A percentile compares a stretch with the other conserved stretches of the same genome.
phyloP scores from a whole-genome alignment of 306 rosid genomes.

The Begonia masoniana region DNA sequence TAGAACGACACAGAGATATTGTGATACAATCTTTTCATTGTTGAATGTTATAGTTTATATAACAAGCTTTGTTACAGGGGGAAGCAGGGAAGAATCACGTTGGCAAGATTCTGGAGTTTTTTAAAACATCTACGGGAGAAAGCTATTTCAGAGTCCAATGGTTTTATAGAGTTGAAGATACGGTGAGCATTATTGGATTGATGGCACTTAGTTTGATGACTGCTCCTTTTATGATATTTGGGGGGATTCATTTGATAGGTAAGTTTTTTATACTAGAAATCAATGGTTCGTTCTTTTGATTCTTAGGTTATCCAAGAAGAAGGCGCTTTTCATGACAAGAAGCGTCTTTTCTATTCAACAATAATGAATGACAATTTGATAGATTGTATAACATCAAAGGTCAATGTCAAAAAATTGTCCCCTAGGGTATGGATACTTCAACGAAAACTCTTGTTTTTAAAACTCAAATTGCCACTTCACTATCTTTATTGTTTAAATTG shows the following conservation, averaged over 20 bases:
- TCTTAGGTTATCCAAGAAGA: slow-evolving; percentile 57
- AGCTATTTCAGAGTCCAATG: slow-evolving; percentile 81
- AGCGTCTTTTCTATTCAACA: slow-evolving; percentile 81
- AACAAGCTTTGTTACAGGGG: slow-evolving; percentile 45
- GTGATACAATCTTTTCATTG: too few species aligned
- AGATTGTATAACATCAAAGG: slow-evolving; percentile 70
- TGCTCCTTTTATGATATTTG: too few species aligned
- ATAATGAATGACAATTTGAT: slow-evolving; percentile 78
- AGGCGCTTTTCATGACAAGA: slow-evolving; percentile 72
- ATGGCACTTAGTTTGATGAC: background rate
- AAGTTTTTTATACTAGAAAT: background rate
- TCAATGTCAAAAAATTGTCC: slow-evolving; percentile 32
- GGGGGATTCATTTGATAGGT: background rate
- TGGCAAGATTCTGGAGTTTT: slow-evolving; percentile 82
- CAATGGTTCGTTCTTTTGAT: slow-evolving; percentile 9
- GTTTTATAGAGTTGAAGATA: slow-evolving; percentile 87
- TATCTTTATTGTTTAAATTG: background rate
- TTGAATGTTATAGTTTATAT: slow-evolving; percentile 14
- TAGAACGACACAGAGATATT: too few species aligned
- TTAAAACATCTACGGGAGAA: slow-evolving; percentile 49
- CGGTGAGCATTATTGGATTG: slow-evolving; percentile 37
- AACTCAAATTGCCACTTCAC: background rate
- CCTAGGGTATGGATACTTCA: slow-evolving; percentile 46
- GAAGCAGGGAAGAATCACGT: slow-evolving; percentile 43
- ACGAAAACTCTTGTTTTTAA: background rate